These are phyloP conservation scores for Fimicolochytrium jonesii DNA, from an alignment of 192 early-diverging fungal genomes.

Conservation along the genomic window DNA sequence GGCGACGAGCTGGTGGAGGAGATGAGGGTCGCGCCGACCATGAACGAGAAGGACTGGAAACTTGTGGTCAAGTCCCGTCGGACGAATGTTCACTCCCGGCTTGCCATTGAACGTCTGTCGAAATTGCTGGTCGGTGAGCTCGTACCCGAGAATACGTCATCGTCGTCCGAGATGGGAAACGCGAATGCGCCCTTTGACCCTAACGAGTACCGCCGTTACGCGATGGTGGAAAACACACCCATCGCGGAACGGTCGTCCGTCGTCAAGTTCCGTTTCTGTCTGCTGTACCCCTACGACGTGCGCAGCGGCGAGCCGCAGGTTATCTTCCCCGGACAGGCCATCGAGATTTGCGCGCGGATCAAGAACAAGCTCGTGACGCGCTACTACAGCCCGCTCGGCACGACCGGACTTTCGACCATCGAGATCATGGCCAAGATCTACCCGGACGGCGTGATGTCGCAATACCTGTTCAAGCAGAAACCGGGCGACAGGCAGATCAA, in stretches of 20 bases:
- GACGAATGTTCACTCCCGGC: slow-evolving; percentile 34
- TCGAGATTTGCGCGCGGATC: slow-evolving; percentile 15
- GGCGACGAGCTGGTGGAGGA: slow-evolving; percentile 6
- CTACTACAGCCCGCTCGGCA: slow-evolving; percentile 26
- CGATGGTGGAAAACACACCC: slow-evolving; percentile 22
- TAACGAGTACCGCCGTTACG: slow-evolving; percentile 40
- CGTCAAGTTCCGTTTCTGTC: slow-evolving; percentile 33
- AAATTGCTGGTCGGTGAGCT: slow-evolving; percentile 38
- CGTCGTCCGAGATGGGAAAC: too few species aligned
- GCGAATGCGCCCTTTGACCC: slow-evolving; percentile 17
- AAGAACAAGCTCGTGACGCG: slow-evolving; percentile 18
- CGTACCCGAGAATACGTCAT: neutral
- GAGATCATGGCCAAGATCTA: slow-evolving; percentile 24
- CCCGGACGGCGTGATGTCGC: slow-evolving; percentile 15
- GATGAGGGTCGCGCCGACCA: slow-evolving; percentile 16
- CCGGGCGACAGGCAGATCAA: slow-evolving; percentile 35
- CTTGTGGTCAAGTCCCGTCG: slow-evolving; percentile 31
- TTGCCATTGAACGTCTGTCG: slow-evolving; percentile 35
- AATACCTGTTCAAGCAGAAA: slow-evolving; percentile 30
- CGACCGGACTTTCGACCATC: neutral
- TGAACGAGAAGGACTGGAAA: slow-evolving; percentile 38
- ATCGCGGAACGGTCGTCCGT: slow-evolving; percentile 3
- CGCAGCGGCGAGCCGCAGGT: slow-evolving; percentile 14
- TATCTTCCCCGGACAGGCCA: slow-evolving; percentile 8
- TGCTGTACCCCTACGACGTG: slow-evolving; percentile 33